Percentiles rank a stretch among this genome's conserved stretches.
Conservation (phyloP, 2,329 filamentous ascomycete genomes). For the Cercospora sp. region DNA sequence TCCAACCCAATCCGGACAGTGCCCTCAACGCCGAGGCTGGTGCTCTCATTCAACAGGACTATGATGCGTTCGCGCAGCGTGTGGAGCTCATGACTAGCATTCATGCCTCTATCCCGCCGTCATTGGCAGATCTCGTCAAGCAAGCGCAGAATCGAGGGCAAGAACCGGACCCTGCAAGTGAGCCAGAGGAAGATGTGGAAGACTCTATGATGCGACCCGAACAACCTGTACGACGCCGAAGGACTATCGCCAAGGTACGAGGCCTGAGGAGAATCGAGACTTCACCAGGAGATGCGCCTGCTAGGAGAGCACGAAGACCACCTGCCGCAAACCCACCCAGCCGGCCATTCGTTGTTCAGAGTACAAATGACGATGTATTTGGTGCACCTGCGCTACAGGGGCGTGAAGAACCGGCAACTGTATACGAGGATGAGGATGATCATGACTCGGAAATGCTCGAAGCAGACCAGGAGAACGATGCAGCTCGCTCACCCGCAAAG, state of each 20-base stretch:
- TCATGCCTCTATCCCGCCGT: conserved; percentile 56
- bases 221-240: conserved; percentile 30
- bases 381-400: conserved; percentile 13
- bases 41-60: conserved; percentile 60
- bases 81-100: conserved; percentile 64
- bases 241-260: conserved; percentile 34
- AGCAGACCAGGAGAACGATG: conserved; percentile 54
- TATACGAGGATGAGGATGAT: conserved; percentile 22
- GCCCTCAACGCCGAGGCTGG: conserved; percentile 64
- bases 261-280: conserved; percentile 29
- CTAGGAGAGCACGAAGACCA: conserved; percentile 20
- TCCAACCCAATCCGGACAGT: conserved; percentile 65
- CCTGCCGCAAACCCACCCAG: conserved; percentile 8
- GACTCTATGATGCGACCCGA: conserved; percentile 22
- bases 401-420: not conserved
- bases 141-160: conserved; percentile 57
- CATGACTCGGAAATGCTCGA: conserved; percentile 42
- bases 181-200: conserved; percentile 23
- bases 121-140: conserved; percentile 47
- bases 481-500: conserved; percentile 44
- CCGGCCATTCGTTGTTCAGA: conserved; percentile 32
- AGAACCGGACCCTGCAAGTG: conserved; percentile 29
- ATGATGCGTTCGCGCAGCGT: conserved; percentile 57
- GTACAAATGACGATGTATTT: conserved; percentile 29
- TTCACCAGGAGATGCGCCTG: conserved; percentile 31